A percentile compares a stretch with the other conserved stretches of the same genome.
Evolutionary conservation across 352 stramenopile genomes (phyloP).

Genomic region (Peronospora farinosa): DNA sequence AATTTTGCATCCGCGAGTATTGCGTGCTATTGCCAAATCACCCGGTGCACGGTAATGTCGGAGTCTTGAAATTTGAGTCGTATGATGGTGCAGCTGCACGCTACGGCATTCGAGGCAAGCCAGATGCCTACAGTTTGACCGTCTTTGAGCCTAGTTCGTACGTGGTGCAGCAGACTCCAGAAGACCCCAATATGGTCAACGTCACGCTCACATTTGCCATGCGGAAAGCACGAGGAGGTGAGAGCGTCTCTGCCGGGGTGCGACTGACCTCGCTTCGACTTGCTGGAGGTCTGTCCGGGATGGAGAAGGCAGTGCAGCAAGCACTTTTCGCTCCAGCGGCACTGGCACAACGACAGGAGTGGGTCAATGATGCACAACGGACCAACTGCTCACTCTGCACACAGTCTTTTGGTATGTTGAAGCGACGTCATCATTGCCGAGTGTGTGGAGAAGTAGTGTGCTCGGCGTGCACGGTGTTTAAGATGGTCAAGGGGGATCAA

Average conservation of each 20-base stretch:
- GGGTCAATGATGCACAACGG: constrained; percentile 72
- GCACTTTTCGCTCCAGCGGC: constrained; percentile 55
- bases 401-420: constrained; percentile 75
- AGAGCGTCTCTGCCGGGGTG: constrained; percentile 68
- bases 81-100: constrained; percentile 73
- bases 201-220: constrained; percentile 76
- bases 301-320: constrained; percentile 68
- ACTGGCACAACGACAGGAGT: constrained; percentile 62
- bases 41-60: constrained; percentile 50
- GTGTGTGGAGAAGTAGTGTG: constrained; percentile 86
- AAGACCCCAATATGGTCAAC: constrained; percentile 50
- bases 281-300: constrained; percentile 43
- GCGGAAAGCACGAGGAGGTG: constrained; percentile 59
- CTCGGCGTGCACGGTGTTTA: constrained; percentile 70
- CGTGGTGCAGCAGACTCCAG: constrained; percentile 62
- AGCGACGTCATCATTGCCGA: constrained; percentile 79
- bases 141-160: constrained; percentile 70
- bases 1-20: constrained; percentile 81
- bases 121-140: constrained; percentile 73
- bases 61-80: constrained; percentile 71
- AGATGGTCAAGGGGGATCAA: constrained; percentile 54
- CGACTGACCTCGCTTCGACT: constrained; percentile 58
- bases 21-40: constrained; percentile 56
- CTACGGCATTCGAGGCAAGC: constrained; percentile 64
- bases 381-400: constrained; percentile 78